These are phyloP conservation scores for Monosporascus sp. DNA, from an alignment of 2,329 filamentous ascomycete species.

Conservation along the genomic window DNA sequence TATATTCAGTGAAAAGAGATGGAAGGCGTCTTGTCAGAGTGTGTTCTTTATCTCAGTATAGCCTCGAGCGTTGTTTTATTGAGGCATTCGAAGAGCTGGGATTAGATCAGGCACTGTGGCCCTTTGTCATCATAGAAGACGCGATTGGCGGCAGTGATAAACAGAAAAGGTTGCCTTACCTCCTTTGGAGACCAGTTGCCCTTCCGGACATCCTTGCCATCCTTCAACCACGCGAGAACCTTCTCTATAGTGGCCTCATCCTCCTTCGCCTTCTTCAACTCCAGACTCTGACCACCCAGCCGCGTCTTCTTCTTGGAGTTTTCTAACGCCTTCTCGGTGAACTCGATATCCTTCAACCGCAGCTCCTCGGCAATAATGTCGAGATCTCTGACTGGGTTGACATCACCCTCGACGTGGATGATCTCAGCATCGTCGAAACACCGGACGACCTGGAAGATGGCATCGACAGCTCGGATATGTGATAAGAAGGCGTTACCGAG, in stretches of 20 bases:
- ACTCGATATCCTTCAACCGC: constrained; percentile 97
- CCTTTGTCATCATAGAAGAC: constrained; percentile 89
- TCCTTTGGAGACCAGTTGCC: constrained; percentile 88
- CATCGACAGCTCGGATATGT: constrained; percentile 96
- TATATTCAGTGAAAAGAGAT: constrained; percentile 7
- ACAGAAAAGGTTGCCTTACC: constrained; percentile 55
- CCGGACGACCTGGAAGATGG: constrained; percentile 94
- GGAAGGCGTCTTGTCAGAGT: constrained; percentile 51
- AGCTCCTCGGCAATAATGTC: constrained; percentile 97
- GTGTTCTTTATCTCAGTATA: constrained; percentile 79
- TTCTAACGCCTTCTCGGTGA: constrained; percentile 92
- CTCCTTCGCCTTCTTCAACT: constrained; percentile 96
- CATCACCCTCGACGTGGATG: constrained; percentile 98
- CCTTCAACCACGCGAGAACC: constrained; percentile 75
- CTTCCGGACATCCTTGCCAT: constrained; percentile 91
- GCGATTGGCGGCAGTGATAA: constrained; percentile 5
- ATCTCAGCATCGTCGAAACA: constrained; percentile 99
- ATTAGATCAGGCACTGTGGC: constrained; percentile 89
- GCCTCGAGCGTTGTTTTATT: constrained; percentile 66
- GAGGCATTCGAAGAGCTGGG: constrained; percentile 99
- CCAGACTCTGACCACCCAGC: constrained; percentile 87
- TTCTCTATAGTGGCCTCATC: constrained; percentile 93
- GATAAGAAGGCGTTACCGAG: constrained; percentile 97
- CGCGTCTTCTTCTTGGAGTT: constrained; percentile 90
- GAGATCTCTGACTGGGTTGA: constrained; percentile 89